phyloP scores from a whole-genome alignment of 345 rosid species.

The Psidium guajava region DNA sequence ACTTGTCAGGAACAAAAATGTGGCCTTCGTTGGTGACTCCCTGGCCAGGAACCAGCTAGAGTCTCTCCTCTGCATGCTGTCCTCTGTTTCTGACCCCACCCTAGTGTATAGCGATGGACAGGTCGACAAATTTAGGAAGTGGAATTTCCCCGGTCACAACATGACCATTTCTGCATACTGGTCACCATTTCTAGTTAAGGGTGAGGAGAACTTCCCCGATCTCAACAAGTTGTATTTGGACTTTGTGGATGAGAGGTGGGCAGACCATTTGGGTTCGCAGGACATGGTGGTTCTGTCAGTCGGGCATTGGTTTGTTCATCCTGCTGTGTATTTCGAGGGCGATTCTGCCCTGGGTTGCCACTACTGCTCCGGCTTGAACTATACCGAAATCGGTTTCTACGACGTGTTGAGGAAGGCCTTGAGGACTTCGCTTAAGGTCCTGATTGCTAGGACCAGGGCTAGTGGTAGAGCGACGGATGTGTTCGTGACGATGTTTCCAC shows the following conservation, averaged over 20 bases:
- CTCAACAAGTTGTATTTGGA: slow-evolving; percentile 62
- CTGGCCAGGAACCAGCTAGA: slow-evolving; percentile 95
- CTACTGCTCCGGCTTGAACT: slow-evolving; percentile 57
- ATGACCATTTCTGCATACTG: slow-evolving; percentile 59
- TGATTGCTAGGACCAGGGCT: slow-evolving; percentile 20
- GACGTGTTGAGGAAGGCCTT: slow-evolving; percentile 65
- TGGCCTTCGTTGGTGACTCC: slow-evolving; percentile 92
- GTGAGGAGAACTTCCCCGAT: slow-evolving; percentile 58
- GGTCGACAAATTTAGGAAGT: slow-evolving; percentile 64
- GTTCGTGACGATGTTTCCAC: slow-evolving; percentile 69
- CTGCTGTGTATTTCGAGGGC: slow-evolving; percentile 69
- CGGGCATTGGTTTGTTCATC: slow-evolving; percentile 95
- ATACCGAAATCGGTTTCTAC: slow-evolving; percentile 70
- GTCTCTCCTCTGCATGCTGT: slow-evolving; percentile 76
- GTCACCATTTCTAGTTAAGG: slow-evolving; percentile 93
- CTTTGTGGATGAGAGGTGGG: slow-evolving; percentile 74
- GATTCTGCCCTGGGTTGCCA: slow-evolving; percentile 74
- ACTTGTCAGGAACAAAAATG: slow-evolving; percentile 45
- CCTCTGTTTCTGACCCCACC: slow-evolving; percentile 42
- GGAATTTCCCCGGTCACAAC: slow-evolving; percentile 62
- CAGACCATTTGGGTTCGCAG: slow-evolving; percentile 34
- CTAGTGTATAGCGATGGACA: slow-evolving; percentile 60
- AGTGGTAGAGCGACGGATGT: slow-evolving; percentile 15
- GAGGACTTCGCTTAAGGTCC: slow-evolving; percentile 46
- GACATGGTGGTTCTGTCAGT: slow-evolving; percentile 59